Base-by-base conservation (phyloP, 208 protist species). In the Zelonia costaricensis region DNA sequence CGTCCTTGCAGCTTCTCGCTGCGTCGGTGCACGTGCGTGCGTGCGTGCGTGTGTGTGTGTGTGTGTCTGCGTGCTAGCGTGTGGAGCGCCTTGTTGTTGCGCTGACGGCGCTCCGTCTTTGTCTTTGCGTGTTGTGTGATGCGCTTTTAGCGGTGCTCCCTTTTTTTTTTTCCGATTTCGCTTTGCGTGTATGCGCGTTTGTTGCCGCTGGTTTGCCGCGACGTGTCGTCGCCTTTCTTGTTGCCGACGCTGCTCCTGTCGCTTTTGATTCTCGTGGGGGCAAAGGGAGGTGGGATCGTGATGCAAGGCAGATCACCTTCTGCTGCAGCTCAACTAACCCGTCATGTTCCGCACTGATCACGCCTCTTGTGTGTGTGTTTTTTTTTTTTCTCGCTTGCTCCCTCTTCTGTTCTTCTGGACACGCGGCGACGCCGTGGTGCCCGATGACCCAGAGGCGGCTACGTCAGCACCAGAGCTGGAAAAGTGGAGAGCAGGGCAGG, bases 1-100 rank as follows among this genome's bases (percentile, higher is more conserved):
- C 45, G 25, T 31, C 45, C 25, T 0, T 47, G 22, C 28, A 23
- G 5, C 28, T 49, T 18, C 20, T 53, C 7, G 1, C 5, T 38
- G 2, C 16, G 18, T 22, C 28, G 4, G 15, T 33, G 45, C 18
- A 33, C 16, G 8, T 20, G 15, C 25, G 31, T 31, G 45, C 31
- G 45, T 27, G 45, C 31, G 18, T 31, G 45, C 25, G 25, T 53
- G 18, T 53, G 47, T 53, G 20, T 53, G 2, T 49, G 7, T 49
- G 6, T 49, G 1, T 31, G n/a, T 47, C 2, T 7, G 25, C 22
- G 25, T n/a, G 25, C 7, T 51, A 2, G 33, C 7, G 33, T 38
- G 33, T 10, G 33, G 33, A 38, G 33, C 4, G 33, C 7, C 4
- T 38, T 38, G 4, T 38, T 38, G 33, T 38, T 13, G 33, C 33